These are phyloP conservation scores for Pseudonectria foliicola DNA, from an alignment of 2,329 filamentous ascomycete species.

Conservation along the genomic window DNA sequence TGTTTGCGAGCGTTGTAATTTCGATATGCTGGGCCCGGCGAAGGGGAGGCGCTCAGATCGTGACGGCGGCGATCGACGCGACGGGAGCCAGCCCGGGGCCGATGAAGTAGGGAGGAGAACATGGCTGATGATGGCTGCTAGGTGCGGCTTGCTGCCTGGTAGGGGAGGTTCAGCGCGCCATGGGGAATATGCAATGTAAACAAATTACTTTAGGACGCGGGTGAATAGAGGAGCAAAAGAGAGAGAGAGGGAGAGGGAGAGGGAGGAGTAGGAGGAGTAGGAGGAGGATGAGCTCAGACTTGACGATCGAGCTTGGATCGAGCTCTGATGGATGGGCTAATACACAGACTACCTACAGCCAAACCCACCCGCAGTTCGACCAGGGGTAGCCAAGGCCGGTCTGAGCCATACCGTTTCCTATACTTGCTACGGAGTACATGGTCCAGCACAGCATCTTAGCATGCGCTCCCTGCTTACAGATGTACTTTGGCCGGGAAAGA, in stretches of 20 bases:
- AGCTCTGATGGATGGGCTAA: not conserved
- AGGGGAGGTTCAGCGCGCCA: slow-evolving; percentile 19
- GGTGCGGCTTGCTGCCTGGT: slow-evolving; percentile 16
- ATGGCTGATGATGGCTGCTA: slow-evolving; percentile 20
- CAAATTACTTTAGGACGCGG: not conserved
- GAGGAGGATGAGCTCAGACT: slow-evolving; percentile 3
- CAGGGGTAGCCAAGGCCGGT: too few species aligned
- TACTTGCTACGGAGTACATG: too few species aligned
- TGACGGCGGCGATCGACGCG: slow-evolving; percentile 23
- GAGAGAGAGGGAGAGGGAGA: slow-evolving; percentile 8
- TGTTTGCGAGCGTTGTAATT: slow-evolving; percentile 31
- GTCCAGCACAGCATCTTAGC: too few species aligned
- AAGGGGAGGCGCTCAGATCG: slow-evolving; percentile 23
- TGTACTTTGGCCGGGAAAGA: too few species aligned
- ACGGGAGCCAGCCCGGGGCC: slow-evolving; percentile 26
- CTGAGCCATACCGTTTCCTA: too few species aligned
- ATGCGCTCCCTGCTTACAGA: too few species aligned
- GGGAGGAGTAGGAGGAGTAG: slow-evolving; percentile 2
- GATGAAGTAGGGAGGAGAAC: slow-evolving; percentile 31
- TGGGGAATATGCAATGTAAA: slow-evolving; percentile 5
- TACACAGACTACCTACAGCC: too few species aligned
- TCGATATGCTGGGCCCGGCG: slow-evolving; percentile 23
- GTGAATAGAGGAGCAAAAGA: slow-evolving; percentile 14
- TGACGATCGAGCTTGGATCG: slow-evolving; percentile 10
- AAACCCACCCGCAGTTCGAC: too few species aligned